A percentile compares a stretch with the other conserved stretches of the same genome.
Evolutionary conservation across 768 basidiomycete species (phyloP).

Genomic region (Boletus patriciae): DNA sequence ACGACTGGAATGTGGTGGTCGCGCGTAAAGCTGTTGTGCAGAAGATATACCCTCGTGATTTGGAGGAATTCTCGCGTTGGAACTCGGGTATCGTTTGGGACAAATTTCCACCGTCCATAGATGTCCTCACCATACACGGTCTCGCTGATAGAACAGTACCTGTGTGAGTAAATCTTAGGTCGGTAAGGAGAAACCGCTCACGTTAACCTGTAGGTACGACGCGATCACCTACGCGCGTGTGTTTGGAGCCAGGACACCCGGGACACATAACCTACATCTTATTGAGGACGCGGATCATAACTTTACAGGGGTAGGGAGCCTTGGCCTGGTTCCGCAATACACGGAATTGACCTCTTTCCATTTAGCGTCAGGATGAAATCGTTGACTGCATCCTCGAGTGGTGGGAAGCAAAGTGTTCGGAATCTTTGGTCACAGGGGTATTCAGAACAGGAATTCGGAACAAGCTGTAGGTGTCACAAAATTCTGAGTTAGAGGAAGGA

Average conservation of each 20-base stretch:
- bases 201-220: slow-evolving; percentile 52
- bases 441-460: slow-evolving; percentile 58
- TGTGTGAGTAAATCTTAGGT: slow-evolving; percentile 47
- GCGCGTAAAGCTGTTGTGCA: slow-evolving; percentile 58
- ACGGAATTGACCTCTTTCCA: slow-evolving; percentile 3
- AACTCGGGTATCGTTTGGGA: slow-evolving; percentile 69
- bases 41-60: slow-evolving; percentile 56
- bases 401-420: slow-evolving; percentile 51
- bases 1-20: slow-evolving; percentile 62
- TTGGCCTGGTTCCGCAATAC: neutral
- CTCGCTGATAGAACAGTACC: slow-evolving; percentile 66
- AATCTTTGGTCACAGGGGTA: slow-evolving; percentile 57
- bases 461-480: slow-evolving; percentile 38
- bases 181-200: neutral
- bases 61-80: slow-evolving; percentile 62
- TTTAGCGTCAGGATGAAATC: slow-evolving; percentile 61
- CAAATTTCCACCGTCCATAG: slow-evolving; percentile 56
- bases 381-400: slow-evolving; percentile 68
- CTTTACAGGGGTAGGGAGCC: slow-evolving; percentile 52
- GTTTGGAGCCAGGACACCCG: slow-evolving; percentile 55
- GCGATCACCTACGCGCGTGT: slow-evolving; percentile 67
- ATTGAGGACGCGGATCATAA: slow-evolving; percentile 81
- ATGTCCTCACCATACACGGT: slow-evolving; percentile 82
- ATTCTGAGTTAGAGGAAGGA: neutral
- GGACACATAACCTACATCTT: slow-evolving; percentile 68